phyloP scores from a whole-genome alignment of 2,329 filamentous ascomycete genomes.

The Neofusicoccum sp. region DNA sequence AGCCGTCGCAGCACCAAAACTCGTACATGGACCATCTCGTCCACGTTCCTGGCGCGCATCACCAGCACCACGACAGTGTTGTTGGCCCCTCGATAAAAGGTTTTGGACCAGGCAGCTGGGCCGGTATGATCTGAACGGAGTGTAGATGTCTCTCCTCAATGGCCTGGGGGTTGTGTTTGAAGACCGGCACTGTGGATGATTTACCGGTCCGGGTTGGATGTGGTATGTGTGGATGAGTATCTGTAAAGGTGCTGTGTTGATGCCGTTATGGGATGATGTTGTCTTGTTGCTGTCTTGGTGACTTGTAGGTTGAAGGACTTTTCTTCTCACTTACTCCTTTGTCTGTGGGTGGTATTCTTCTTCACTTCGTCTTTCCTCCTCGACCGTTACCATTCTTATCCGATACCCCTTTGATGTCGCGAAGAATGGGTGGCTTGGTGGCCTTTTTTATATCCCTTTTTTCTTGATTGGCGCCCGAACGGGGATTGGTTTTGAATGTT shows the following conservation, averaged over 20 bases:
- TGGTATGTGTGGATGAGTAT: not conserved
- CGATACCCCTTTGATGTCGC: slow-evolving; percentile 16
- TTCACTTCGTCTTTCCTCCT: slow-evolving; percentile 11
- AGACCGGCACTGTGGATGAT: slow-evolving; percentile 6
- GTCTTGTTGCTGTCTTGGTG: not conserved
- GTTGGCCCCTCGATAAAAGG: slow-evolving; percentile 8
- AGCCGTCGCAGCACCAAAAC: not conserved
- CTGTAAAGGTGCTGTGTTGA: slow-evolving; percentile 1
- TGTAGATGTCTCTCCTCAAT: slow-evolving; percentile 20
- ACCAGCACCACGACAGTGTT: slow-evolving; percentile 15
- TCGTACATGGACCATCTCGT: slow-evolving; percentile 16
- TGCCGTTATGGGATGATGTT: not conserved
- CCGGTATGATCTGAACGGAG: slow-evolving; percentile 8
- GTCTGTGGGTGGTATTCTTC: not conserved
- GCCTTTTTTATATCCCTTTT: slow-evolving; percentile 4
- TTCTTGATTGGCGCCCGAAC: not conserved
- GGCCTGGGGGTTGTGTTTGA: not conserved
- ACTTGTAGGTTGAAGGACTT: slow-evolving; percentile 3
- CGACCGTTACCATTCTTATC: slow-evolving; percentile 14
- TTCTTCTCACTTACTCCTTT: not conserved
- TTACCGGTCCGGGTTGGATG: not conserved
- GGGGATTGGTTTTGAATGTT: not conserved
- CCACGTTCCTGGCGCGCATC: slow-evolving; percentile 2
- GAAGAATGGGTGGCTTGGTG: slow-evolving; percentile 16
- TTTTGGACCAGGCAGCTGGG: slow-evolving; percentile 1